phyloP scores from a whole-genome alignment of 2,329 filamentous ascomycete species.

The Endoconidiophora polonica region DNA sequence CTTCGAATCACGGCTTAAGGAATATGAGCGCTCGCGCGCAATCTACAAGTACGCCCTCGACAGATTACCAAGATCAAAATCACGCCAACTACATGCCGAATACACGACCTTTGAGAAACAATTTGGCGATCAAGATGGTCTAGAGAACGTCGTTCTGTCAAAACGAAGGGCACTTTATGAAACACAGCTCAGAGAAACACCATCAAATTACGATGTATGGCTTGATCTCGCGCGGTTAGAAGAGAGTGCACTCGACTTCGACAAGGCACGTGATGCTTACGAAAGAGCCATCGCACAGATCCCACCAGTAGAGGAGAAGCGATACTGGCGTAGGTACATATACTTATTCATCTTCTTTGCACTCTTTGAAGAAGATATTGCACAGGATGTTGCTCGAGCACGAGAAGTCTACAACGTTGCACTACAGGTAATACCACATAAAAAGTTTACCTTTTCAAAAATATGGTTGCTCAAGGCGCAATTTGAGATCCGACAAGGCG shows the following conservation, averaged over 20 bases:
- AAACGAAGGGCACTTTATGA: constrained; percentile 90
- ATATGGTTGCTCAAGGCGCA: constrained; percentile 88
- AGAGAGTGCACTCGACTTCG: constrained; percentile 65
- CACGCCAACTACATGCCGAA: constrained; percentile 70
- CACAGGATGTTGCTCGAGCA: constrained; percentile 60
- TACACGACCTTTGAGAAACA: constrained; percentile 99
- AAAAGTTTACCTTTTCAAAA: constrained; percentile 94
- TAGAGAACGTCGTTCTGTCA: constrained; percentile 89
- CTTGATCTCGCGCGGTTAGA: constrained; percentile 88
- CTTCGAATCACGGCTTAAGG: constrained; percentile 87
- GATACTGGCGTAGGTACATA: constrained; percentile 93
- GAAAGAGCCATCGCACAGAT: constrained; percentile 91
- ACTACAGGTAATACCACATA: constrained; percentile 76
- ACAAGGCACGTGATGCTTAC: constrained; percentile 80
- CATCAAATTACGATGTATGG: constrained; percentile 95
- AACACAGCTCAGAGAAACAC: constrained; percentile 80
- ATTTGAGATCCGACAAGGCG: constrained; percentile 77
- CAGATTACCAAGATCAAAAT: constrained; percentile 73
- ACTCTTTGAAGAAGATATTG: constrained; percentile 81
- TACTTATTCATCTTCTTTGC: constrained; percentile 98
- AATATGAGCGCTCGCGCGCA: constrained; percentile 80
- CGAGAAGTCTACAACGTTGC: constrained; percentile 85
- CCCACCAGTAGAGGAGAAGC: constrained; percentile 87
- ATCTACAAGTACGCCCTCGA: constrained; percentile 97
- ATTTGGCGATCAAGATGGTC: constrained; percentile 80